These are phyloP conservation scores for Quercus bicolor DNA, from an alignment of 306 rosid species.

Conservation along the genomic window DNA sequence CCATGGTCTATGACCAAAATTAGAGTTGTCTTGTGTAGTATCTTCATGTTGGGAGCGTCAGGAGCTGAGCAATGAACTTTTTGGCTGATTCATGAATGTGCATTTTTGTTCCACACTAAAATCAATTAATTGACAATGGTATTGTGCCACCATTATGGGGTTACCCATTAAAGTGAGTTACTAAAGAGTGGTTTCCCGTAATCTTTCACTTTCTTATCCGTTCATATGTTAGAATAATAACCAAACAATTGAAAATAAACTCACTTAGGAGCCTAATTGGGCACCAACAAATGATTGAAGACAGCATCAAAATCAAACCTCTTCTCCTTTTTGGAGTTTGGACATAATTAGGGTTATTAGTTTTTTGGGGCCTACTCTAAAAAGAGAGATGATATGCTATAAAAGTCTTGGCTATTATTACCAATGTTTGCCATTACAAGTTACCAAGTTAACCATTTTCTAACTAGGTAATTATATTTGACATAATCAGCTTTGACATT, in stretches of 20 bases:
- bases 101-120: too few relatives aligned
- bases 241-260: conserved; percentile 17
- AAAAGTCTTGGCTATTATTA: conserved; percentile 47
- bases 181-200: conserved; percentile 19
- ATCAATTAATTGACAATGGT: too few relatives aligned
- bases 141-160: neutral
- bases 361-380: conserved; percentile 33
- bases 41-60: neutral
- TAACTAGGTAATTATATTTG: conserved; percentile 25
- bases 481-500: conserved; percentile 32
- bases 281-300: conserved; percentile 23
- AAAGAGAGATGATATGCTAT: conserved; percentile 17
- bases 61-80: neutral
- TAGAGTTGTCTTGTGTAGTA: too few relatives aligned
- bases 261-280: neutral
- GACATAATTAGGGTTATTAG: conserved; percentile 24
- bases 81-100: too few relatives aligned
- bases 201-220: conserved; percentile 14
- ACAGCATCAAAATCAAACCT: conserved; percentile 6
- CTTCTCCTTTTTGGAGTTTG: neutral
- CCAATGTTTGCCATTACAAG: conserved; percentile 46
- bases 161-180: conserved; percentile 20
- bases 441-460: conserved; percentile 30
- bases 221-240: conserved; percentile 25
- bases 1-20: too few relatives aligned